Evolutionary conservation across 345 rosid species (phyloP).

Genomic region (Cochlearia excelsa): DNA sequence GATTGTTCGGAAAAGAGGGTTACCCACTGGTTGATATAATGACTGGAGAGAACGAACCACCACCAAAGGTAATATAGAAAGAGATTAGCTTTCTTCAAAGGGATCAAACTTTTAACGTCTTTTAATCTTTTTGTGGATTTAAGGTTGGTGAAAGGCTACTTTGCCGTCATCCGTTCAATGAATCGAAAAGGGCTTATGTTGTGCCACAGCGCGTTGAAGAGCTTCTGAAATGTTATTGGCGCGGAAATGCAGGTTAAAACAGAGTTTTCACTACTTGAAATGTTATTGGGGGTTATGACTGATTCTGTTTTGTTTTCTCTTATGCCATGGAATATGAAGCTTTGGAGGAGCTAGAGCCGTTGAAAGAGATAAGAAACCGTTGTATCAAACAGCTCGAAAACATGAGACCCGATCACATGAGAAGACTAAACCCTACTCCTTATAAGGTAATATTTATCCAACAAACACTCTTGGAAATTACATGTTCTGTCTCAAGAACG

Average conservation of each 20-base stretch:
- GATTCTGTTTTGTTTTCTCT: constrained; percentile 1
- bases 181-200: constrained; percentile 93
- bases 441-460: constrained; percentile 56
- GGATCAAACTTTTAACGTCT: background rate
- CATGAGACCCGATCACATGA: constrained; percentile 92
- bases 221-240: constrained; percentile 91
- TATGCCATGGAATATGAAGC: constrained; percentile 42
- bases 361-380: constrained; percentile 63
- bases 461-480: background rate
- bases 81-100: background rate
- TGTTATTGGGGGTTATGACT: constrained; percentile 4
- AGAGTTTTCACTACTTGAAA: background rate
- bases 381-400: constrained; percentile 80
- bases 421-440: constrained; percentile 90
- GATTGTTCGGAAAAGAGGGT: constrained; percentile 88
- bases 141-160: constrained; percentile 84
- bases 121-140: constrained; percentile 5
- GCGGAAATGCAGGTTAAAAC: constrained; percentile 66
- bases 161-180: constrained; percentile 95
- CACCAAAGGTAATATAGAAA: constrained; percentile 60
- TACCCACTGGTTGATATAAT: constrained; percentile 92
- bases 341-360: constrained; percentile 68
- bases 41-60: constrained; percentile 85
- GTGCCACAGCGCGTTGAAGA: constrained; percentile 91
- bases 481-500: no score